Base-by-base conservation (phyloP, 1,284 basidiomycete species). In the Austroboletus novae-zelandiae region DNA sequence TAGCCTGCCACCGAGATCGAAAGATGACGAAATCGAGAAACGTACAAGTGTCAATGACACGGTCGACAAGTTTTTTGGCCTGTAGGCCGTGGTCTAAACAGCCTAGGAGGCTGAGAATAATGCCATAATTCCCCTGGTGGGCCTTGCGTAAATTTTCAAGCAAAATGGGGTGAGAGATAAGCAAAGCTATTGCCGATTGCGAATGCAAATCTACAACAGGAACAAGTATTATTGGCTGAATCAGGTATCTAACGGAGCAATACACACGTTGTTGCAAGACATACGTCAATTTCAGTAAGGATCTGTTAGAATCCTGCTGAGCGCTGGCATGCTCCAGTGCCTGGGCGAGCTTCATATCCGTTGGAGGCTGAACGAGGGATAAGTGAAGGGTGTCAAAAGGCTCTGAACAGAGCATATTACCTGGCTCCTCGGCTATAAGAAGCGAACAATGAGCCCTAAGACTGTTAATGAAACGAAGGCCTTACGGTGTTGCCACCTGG, bases 71-170 rank as follows among this genome's bases (percentile, higher is more conserved):
- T 46, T 78, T 83, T 74, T 98, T 98, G 13, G 86, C 81, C 59
- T 83, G 78, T 23, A 85, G 70, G 0, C 94, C 95, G 50, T 89
- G 78, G 59, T 97, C 94, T 37, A 98, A 71, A 57, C 87, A 93
- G 10, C 94, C 94, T 3, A 98, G 75, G 25, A 98, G 77, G 62
- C 91, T 93, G 25, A 97, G 79, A 25, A 98, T 86, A 40, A 95
- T 75, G 45, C 93, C 85, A 65, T 96, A 98, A 59, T 90, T 93
- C 40, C 95, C 95, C 76, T 86, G 82, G 58, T 92, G 81, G 0
- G 92, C 92, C 60, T 86, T 92, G 48, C 92, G 81, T 6, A 98
- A 74, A 58, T 85, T 89, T 51, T 97, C 93, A 34, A 97, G 75
- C 2, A 97, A 73, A 1, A 80, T 71, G 0, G 93, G 89, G 44